Evolutionary conservation across 108 stramenopile species (phyloP).

Genomic region (Pinguiococcus pyrenoidosus): DNA sequence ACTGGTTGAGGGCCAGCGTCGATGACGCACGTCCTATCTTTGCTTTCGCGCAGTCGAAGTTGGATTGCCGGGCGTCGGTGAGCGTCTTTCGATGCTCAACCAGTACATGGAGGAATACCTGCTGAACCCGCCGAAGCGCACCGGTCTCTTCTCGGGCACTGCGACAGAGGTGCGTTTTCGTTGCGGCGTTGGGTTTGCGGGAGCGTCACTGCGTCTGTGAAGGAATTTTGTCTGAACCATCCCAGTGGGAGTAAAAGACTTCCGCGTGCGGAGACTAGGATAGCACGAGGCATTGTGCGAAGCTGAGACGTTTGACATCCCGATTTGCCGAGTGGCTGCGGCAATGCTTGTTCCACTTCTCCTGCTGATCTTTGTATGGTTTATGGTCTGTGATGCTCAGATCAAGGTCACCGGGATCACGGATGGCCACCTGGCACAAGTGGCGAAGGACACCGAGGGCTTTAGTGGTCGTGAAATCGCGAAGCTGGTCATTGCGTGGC

Average conservation of each 20-base stretch:
- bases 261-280: background rate
- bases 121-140: conserved; percentile 28
- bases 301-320: conserved; percentile 59
- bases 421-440: background rate
- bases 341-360: background rate
- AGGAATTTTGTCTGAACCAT: background rate
- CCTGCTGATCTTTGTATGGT: background rate
- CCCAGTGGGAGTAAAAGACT: background rate
- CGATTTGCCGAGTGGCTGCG: conserved; percentile 7
- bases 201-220: no score
- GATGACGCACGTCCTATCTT: no score
- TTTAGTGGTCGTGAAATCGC: conserved; percentile 92
- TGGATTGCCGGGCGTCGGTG: conserved; percentile 63
- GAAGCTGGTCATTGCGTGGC: conserved; percentile 97
- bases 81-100: conserved; percentile 77
- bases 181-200: no score
- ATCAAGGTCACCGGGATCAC: background rate
- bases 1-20: no score
- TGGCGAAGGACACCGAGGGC: conserved; percentile 55
- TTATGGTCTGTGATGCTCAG: background rate
- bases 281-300: no score
- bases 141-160: background rate
- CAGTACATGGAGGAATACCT: conserved; percentile 94
- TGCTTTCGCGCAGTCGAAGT: no score
- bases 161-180: no score